These are phyloP conservation scores for Tagetes erecta DNA, from an alignment of 129 eudicot species.

Conservation along the genomic window DNA sequence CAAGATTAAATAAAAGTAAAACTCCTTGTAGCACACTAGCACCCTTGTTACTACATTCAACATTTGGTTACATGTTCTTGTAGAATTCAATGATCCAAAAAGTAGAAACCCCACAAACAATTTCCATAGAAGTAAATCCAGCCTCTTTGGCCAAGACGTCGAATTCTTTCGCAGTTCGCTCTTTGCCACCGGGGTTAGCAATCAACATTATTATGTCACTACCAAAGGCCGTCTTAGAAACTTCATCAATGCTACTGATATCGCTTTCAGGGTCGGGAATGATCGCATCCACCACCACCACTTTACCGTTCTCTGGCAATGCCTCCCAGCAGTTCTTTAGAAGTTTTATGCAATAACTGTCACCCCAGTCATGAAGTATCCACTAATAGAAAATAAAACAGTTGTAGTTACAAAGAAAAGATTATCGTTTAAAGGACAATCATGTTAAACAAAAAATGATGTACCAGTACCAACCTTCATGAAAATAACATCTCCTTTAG, in stretches of 20 bases:
- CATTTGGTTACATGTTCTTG: conserved; percentile 9
- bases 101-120: conserved; percentile 23
- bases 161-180: conserved; percentile 38
- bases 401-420: neutral
- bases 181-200: conserved; percentile 44
- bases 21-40: neutral
- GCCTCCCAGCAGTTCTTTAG: conserved; percentile 41
- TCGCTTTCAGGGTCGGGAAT: conserved; percentile 37
- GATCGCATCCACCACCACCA: conserved; percentile 41
- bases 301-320: conserved; percentile 38
- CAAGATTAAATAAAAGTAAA: neutral
- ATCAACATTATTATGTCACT: conserved; percentile 38
- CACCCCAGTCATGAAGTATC: conserved; percentile 54
- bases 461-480: conserved; percentile 30
- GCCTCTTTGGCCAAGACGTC: conserved; percentile 34
- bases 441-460: neutral
- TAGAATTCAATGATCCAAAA: conserved; percentile 43
- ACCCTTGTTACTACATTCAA: neutral
- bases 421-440: neutral
- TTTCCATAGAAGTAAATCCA: conserved; percentile 26
- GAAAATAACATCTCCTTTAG: conserved; percentile 42
- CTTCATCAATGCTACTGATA: neutral
- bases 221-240: neutral
- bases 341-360: conserved; percentile 40
- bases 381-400: conserved; percentile 25